phyloP scores from a whole-genome alignment of 2,329 filamentous ascomycete species.

The Aureobasidium sp. region DNA sequence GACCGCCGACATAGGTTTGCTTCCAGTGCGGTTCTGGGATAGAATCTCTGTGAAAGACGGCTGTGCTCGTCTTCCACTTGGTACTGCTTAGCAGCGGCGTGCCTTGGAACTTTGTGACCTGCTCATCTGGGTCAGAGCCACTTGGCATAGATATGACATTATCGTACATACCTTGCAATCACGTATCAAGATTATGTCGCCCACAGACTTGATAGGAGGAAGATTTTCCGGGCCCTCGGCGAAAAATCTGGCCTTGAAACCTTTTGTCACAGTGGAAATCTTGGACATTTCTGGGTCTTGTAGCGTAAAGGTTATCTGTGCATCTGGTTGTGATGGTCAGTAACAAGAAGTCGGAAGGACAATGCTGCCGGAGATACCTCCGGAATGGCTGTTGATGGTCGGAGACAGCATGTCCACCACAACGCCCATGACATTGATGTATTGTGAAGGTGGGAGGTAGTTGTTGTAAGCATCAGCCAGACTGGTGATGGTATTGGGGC shows the following conservation, averaged over 20 bases:
- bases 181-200: constrained; percentile 60
- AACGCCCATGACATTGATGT: constrained; percentile 61
- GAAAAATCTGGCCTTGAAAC: constrained; percentile 56
- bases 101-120: neutral
- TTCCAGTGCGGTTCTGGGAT: constrained; percentile 27
- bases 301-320: constrained; percentile 32
- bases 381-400: constrained; percentile 45
- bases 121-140: constrained; percentile 9
- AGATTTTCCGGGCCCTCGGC: constrained; percentile 32
- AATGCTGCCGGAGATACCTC: constrained; percentile 37
- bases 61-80: constrained; percentile 21
- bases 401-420: constrained; percentile 55
- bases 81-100: neutral
- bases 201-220: constrained; percentile 39
- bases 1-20: constrained; percentile 24
- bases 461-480: neutral
- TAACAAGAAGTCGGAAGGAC: neutral
- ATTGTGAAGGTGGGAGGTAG: constrained; percentile 10
- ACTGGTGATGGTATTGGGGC: neutral
- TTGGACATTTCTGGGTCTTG: constrained; percentile 27
- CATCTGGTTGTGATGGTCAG: constrained; percentile 18
- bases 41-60: constrained; percentile 23
- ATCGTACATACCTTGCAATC: constrained; percentile 25
- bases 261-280: constrained; percentile 26
- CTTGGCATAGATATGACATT: neutral